phyloP scores from a whole-genome alignment of 805 yeast genomes.

The Ogataea glucozyma region DNA sequence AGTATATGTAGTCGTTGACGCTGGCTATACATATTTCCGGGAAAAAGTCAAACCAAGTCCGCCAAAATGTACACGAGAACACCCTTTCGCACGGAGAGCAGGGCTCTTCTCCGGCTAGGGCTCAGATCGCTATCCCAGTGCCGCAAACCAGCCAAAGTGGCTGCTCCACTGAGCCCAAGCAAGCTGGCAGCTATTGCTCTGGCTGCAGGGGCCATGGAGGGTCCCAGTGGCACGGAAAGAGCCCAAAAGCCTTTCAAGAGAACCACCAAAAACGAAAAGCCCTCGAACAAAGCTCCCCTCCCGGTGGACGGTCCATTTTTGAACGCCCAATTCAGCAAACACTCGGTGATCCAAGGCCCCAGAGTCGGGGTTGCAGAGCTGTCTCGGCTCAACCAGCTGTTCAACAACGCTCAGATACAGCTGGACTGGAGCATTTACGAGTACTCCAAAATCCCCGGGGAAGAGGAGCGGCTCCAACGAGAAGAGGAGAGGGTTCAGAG shows the following conservation, averaged over 20 bases:
- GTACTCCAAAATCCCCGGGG: constrained; percentile 60
- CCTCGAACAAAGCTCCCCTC: background rate
- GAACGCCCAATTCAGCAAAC: constrained; percentile 16
- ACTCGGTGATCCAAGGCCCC: constrained; percentile 11
- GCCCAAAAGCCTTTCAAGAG: background rate
- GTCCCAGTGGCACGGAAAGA: background rate
- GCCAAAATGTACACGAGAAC: too few species aligned
- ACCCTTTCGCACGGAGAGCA: too few species aligned
- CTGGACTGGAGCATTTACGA: constrained; percentile 63
- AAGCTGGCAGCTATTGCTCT: constrained; percentile 1
- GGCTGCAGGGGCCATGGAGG: background rate
- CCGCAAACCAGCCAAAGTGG: background rate
- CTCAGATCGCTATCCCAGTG: background rate
- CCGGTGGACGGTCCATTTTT: constrained; percentile 24
- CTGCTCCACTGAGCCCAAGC: background rate
- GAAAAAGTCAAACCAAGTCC: too few species aligned
- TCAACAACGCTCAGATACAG: constrained; percentile 45
- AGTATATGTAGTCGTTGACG: too few species aligned
- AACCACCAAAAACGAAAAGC: constrained; percentile 10
- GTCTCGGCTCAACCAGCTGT: constrained; percentile 37
- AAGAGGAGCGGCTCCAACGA: constrained; percentile 28
- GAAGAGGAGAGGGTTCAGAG: constrained; percentile 3
- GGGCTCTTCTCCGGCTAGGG: too few species aligned
- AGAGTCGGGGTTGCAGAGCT: constrained; percentile 11
- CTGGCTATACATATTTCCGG: too few species aligned